Base-by-base conservation (phyloP, 2,329 filamentous ascomycete species). In the Eutypella sp. region DNA sequence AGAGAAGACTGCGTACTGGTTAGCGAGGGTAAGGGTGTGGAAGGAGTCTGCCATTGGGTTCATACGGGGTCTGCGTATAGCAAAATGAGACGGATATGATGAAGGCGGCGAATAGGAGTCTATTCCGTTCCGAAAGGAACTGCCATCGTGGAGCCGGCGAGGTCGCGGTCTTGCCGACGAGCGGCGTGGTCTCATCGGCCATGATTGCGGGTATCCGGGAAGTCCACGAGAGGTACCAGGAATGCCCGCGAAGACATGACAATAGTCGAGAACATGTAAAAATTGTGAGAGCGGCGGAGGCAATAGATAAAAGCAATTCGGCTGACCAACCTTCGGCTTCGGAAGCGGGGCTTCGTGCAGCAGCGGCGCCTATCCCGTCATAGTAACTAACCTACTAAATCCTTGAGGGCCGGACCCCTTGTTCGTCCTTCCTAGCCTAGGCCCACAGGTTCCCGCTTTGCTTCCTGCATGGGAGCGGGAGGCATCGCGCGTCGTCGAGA, bases 1-100 rank as follows among this genome's bases (percentile, higher is more conserved):
- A 85, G 24, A 85, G 63, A 2, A 75, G 55, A 1, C 71, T 68
- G 42, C 5, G 8, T n/a, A 20, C 11, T 9, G 10, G 38, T 43
- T 37, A 47, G 20, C 11, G 18, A 13, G n/a, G 20, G n/a, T 36
- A 8, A 15, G 18, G 23, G 11, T 10, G 20, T 20, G 6, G 41
- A 25, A 9, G n/a, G n/a, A 15, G 13, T 15, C 10, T 9, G 23
- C 10, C 9, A 19, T 22, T 31, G 31, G 11, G 13, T 38, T 40
- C 55, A 42, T 49, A 57, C 54, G 56, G 56, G 1, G 54, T 53
- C 41, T 58, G 56, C 1, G 56, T 58, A 20, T 53, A 56, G 33
- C 51, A 52, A 34, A 57, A 56, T 3, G 52, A 55, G 16, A 53
- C 38, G 10, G 52, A 54, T 16, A 57, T 58, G 19, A 57, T 42